A percentile compares a stretch with the other conserved stretches of the same genome.
phyloP scores from a whole-genome alignment of 805 yeast genomes.

The Metschnikowia drakensbergensis region DNA sequence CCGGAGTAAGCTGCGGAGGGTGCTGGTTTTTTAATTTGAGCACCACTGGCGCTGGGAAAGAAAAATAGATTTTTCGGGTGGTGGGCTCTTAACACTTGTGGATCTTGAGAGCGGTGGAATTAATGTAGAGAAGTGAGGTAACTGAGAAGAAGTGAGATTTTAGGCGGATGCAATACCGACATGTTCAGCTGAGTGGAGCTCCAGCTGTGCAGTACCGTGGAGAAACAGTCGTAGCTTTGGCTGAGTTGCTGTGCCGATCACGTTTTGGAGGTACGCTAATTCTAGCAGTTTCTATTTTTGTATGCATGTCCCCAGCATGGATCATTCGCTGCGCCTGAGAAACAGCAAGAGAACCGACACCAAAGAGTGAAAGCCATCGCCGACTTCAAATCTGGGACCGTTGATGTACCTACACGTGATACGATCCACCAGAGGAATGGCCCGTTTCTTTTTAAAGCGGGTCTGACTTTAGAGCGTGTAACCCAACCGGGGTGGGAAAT shows the following conservation, averaged over 20 bases:
- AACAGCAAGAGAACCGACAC: not conserved
- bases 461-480: not conserved
- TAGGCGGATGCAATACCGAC: no score
- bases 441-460: not conserved
- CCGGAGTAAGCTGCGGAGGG: no score
- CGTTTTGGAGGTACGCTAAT: not conserved
- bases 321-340: not conserved
- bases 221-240: not conserved
- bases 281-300: slow-evolving; percentile 1
- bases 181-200: no score
- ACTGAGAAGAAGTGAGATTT: no score
- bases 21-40: no score
- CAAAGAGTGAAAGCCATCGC: not conserved
- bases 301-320: slow-evolving; percentile 2
- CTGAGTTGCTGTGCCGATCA: not conserved
- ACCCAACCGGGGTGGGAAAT: not conserved
- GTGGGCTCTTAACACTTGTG: no score
- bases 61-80: no score
- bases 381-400: not conserved
- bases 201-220: not conserved
- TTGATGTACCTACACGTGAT: not conserved
- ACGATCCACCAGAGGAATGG: not conserved
- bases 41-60: no score
- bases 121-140: no score
- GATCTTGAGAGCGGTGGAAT: no score